Evolutionary conservation across 306 rosid species (phyloP).

Genomic region (Leucaena leucocephala): DNA sequence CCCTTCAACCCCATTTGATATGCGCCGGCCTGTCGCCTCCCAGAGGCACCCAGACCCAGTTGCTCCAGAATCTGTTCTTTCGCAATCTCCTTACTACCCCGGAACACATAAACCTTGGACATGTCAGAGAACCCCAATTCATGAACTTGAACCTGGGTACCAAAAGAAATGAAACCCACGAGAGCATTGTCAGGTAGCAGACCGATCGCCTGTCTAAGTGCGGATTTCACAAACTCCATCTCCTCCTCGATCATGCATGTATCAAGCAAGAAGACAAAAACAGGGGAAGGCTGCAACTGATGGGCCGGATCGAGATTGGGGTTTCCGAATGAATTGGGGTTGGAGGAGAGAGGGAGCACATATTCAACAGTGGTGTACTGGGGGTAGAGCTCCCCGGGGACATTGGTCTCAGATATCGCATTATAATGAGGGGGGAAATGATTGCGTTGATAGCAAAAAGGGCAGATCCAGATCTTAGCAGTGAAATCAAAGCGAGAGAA

Average conservation of each 20-base stretch:
- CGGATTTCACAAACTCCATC: constrained; percentile 69
- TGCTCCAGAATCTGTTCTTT: constrained; percentile 87
- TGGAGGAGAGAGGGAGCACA: constrained; percentile 43
- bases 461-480: constrained; percentile 99
- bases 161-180: constrained; percentile 83
- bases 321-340: constrained; percentile 40
- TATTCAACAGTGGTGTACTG: constrained; percentile 91
- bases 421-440: constrained; percentile 86
- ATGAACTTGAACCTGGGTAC: constrained; percentile 94
- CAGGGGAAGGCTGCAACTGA: constrained; percentile 57
- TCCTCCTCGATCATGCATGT: constrained; percentile 92
- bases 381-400: constrained; percentile 93
- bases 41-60: constrained; percentile 60
- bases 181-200: constrained; percentile 85
- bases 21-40: constrained; percentile 53
- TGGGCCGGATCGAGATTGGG: constrained; percentile 35
- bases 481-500: constrained; percentile 77
- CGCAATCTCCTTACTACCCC: constrained; percentile 77
- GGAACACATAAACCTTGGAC: constrained; percentile 89
- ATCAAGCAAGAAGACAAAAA: constrained; percentile 79
- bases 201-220: constrained; percentile 68
- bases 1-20: constrained; percentile 50
- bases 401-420: constrained; percentile 81
- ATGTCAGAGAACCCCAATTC: constrained; percentile 91
- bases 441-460: constrained; percentile 85